Percentiles rank a stretch among this genome's conserved stretches.
phyloP scores from a whole-genome alignment of 768 basidiomycete genomes.

The Suillus decipiens region DNA sequence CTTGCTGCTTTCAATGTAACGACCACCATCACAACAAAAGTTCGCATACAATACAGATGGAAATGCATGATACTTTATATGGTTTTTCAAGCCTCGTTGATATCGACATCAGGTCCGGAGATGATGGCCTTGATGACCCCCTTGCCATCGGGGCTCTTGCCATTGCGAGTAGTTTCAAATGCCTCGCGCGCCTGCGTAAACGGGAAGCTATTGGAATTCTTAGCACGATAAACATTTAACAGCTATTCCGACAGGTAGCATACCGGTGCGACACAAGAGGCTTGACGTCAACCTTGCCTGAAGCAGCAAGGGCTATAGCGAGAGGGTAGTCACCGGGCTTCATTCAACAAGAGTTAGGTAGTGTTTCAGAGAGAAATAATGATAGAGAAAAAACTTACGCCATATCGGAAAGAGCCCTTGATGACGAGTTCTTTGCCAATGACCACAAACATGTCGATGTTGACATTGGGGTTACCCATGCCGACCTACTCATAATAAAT shows the following conservation, averaged over 20 bases:
- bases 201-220: conserved; percentile 48
- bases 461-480: conserved; percentile 79
- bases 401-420: conserved; percentile 93
- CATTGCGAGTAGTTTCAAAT: conserved; percentile 77
- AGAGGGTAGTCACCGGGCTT: conserved; percentile 85
- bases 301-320: conserved; percentile 80
- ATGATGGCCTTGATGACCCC: conserved; percentile 89
- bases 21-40: too few relatives aligned
- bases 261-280: conserved; percentile 89
- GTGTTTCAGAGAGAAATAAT: not conserved
- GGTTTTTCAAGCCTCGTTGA: conserved; percentile 38
- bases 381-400: conserved; percentile 41
- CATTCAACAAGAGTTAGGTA: conserved; percentile 7
- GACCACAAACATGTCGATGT: conserved; percentile 68
- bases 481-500: conserved; percentile 58
- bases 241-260: conserved; percentile 17
- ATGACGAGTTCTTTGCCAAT: conserved; percentile 78
- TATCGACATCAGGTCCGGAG: conserved; percentile 68
- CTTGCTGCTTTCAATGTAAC: not conserved
- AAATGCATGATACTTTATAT: not conserved
- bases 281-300: conserved; percentile 83
- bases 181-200: conserved; percentile 80
- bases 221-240: conserved; percentile 1
- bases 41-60: not conserved
- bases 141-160: conserved; percentile 85